Evolutionary conservation across 1,284 basidiomycete genomes (phyloP).

Genomic region (Austroboletus niveus): DNA sequence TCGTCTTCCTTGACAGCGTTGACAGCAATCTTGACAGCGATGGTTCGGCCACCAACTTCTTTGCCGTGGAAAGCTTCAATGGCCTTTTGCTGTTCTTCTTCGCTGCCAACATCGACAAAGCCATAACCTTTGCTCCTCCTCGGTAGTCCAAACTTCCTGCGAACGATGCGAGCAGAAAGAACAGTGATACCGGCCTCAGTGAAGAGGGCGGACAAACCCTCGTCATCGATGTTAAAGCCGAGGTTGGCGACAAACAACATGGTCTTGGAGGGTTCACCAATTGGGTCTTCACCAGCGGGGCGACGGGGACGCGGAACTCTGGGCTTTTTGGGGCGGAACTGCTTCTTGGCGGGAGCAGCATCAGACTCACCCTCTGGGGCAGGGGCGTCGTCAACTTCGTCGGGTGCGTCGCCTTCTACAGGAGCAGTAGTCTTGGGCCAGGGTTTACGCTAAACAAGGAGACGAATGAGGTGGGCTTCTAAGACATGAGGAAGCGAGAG

Average conservation of each 20-base stretch:
- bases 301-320: constrained; percentile 58
- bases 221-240: constrained; percentile 87
- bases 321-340: constrained; percentile 59
- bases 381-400: constrained; percentile 36
- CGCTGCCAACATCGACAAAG: constrained; percentile 86
- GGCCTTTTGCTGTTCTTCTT: constrained; percentile 84
- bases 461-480: constrained; percentile 14
- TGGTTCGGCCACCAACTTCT: constrained; percentile 73
- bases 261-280: constrained; percentile 79
- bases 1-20: constrained; percentile 54
- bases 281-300: constrained; percentile 71
- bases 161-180: constrained; percentile 82
- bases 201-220: constrained; percentile 73
- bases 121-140: constrained; percentile 91
- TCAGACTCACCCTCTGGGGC: constrained; percentile 36
- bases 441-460: constrained; percentile 50
- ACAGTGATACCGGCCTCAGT: constrained; percentile 79
- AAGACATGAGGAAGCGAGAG: constrained; percentile 1
- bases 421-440: constrained; percentile 41
- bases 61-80: constrained; percentile 80
- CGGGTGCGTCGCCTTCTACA: constrained; percentile 39
- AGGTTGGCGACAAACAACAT: constrained; percentile 95
- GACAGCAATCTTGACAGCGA: constrained; percentile 89
- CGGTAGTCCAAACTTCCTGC: constrained; percentile 75
- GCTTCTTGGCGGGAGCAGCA: constrained; percentile 42